These are phyloP conservation scores for Penicillium sp. DNA, from an alignment of 2,329 filamentous ascomycete species.

Conservation along the genomic window DNA sequence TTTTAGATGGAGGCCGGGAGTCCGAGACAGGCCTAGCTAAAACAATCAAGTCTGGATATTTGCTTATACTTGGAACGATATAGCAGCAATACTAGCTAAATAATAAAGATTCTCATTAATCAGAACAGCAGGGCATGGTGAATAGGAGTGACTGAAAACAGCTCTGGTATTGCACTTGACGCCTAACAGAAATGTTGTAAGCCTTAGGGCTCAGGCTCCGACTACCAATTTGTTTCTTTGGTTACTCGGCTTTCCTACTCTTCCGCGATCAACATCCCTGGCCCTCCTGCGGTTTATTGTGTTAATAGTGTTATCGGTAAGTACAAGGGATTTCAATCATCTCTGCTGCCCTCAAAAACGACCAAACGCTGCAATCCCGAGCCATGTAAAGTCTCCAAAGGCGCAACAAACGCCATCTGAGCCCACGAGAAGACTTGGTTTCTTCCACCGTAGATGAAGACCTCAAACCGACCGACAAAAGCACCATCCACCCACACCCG, in stretches of 20 bases:
- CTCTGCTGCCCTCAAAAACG: conserved; percentile 1
- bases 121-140: too few relatives aligned
- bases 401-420: conserved; percentile 56
- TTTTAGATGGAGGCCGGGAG: neutral
- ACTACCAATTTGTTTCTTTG: too few relatives aligned
- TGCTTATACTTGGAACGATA: too few relatives aligned
- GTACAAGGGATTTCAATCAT: neutral
- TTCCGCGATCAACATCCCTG: neutral
- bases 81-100: too few relatives aligned
- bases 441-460: conserved; percentile 52
- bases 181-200: too few relatives aligned
- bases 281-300: neutral
- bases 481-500: conserved; percentile 48
- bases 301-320: too few relatives aligned
- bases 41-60: too few relatives aligned
- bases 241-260: neutral
- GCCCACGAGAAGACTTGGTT: conserved; percentile 54
- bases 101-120: too few relatives aligned
- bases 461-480: conserved; percentile 52
- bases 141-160: too few relatives aligned
- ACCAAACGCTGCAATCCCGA: conserved; percentile 9
- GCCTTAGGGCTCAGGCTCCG: too few relatives aligned
- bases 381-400: conserved; percentile 34
- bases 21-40: too few relatives aligned
- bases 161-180: too few relatives aligned